Evolutionary conservation across 2,329 filamentous ascomycete genomes (phyloP).

Genomic region (Verticillium tricorpus): DNA sequence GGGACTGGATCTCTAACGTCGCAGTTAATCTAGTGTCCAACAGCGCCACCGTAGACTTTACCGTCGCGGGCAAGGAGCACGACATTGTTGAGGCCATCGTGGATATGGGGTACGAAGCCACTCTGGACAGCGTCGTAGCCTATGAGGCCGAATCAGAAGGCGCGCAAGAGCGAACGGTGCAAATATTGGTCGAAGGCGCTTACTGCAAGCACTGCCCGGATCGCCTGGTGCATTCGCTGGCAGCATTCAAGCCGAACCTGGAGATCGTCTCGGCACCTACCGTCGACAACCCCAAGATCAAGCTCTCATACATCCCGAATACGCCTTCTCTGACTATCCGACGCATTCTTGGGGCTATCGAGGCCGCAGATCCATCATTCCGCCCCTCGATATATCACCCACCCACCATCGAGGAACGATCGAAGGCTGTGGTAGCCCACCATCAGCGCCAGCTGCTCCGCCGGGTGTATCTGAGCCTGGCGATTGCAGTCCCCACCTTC

Average conservation of each 20-base stretch:
- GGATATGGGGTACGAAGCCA: slow-evolving; percentile 55
- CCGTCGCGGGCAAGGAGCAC: slow-evolving; percentile 12
- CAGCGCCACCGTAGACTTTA: slow-evolving; percentile 51
- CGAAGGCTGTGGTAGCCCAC: slow-evolving; percentile 63
- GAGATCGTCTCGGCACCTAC: slow-evolving; percentile 52
- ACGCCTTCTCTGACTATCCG: slow-evolving; percentile 70
- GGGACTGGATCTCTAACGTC: slow-evolving; percentile 47
- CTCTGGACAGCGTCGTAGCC: slow-evolving; percentile 37
- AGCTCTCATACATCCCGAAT: slow-evolving; percentile 64
- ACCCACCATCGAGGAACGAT: slow-evolving; percentile 78
- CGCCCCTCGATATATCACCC: slow-evolving; percentile 69
- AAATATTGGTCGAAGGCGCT: slow-evolving; percentile 66
- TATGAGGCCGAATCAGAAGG: slow-evolving; percentile 22
- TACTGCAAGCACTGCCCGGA: slow-evolving; percentile 69
- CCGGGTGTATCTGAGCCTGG: slow-evolving; percentile 65
- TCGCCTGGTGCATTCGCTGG: slow-evolving; percentile 50
- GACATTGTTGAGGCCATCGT: slow-evolving; percentile 34
- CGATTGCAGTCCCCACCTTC: slow-evolving; percentile 76
- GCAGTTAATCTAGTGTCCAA: slow-evolving; percentile 55
- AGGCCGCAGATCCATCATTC: slow-evolving; percentile 61
- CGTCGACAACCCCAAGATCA: slow-evolving; percentile 61
- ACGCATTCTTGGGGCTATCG: slow-evolving; percentile 64
- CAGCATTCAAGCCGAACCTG: slow-evolving; percentile 46
- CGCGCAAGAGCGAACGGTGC: slow-evolving; percentile 48
- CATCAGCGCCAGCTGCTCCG: slow-evolving; percentile 66